phyloP scores from a whole-genome alignment of 805 yeast species.

The Sugiyamaella mastotermitis region DNA sequence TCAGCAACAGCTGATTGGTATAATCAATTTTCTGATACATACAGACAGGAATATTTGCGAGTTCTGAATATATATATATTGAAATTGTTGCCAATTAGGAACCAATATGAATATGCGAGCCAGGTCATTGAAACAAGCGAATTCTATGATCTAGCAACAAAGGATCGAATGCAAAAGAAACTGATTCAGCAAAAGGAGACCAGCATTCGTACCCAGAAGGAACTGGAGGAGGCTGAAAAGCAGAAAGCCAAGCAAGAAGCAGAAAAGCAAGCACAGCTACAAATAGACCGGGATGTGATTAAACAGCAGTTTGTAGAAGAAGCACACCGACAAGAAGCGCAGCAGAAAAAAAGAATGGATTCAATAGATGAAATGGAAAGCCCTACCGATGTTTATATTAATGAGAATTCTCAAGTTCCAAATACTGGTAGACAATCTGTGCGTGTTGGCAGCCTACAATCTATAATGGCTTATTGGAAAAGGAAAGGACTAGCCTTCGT shows the following conservation, averaged over 20 bases:
- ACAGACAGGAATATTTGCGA: conserved; percentile 5
- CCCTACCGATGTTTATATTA: neutral
- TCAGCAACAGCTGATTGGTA: conserved; percentile 4
- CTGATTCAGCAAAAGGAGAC: conserved; percentile 4
- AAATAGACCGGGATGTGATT: neutral
- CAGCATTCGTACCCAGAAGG: conserved; percentile 8
- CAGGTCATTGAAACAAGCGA: conserved; percentile 11
- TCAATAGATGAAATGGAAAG: neutral
- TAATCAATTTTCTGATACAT: neutral
- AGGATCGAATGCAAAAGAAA: conserved; percentile 4
- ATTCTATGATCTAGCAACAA: conserved; percentile 1
- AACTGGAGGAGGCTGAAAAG: conserved; percentile 5
- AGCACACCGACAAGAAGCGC: neutral
- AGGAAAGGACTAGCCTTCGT: conserved; percentile 1
- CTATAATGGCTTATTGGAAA: conserved; percentile 13
- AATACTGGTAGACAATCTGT: neutral
- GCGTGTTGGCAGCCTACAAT: conserved; percentile 1
- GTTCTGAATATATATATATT: conserved; percentile 12
- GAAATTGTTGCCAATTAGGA: conserved; percentile 13
- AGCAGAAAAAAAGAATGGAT: neutral
- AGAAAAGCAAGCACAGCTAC: neutral
- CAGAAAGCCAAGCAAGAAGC: conserved; percentile 4
- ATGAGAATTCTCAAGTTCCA: conserved; percentile 1
- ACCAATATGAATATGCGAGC: conserved; percentile 18
- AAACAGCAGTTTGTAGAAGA: neutral